A percentile compares a stretch with the other conserved stretches of the same genome.
Conservation (phyloP, 2,329 filamentous ascomycete genomes). For the Fusarium nisikadoi region DNA sequence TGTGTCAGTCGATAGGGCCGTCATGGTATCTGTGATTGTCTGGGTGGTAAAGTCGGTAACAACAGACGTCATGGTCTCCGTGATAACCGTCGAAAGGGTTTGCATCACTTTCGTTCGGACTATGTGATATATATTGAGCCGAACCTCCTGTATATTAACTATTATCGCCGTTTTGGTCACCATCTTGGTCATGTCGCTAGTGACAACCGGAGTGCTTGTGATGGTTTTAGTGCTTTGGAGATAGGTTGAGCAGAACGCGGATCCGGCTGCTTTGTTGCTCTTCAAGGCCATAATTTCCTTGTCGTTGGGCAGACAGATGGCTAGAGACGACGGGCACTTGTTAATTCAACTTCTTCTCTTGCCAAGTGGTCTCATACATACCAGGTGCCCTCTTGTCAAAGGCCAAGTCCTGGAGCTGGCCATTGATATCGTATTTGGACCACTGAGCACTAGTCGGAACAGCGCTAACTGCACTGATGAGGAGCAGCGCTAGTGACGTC, state of each 20-base stretch:
- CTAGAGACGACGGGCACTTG: fast-evolving
- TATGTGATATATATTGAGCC: neutral
- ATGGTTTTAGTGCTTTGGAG: neutral
- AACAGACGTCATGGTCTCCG: neutral
- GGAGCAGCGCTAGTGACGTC: neutral
- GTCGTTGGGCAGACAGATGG: neutral
- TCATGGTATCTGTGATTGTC: neutral
- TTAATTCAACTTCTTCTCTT: fast-evolving
- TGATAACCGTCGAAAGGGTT: neutral
- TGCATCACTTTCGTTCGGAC: neutral
- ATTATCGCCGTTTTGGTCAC: neutral
- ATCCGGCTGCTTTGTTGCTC: neutral
- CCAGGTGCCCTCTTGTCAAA: neutral
- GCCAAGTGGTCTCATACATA: neutral
- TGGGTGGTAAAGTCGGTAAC: neutral
- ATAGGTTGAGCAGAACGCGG: neutral
- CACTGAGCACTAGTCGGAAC: neutral
- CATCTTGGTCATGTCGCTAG: neutral
- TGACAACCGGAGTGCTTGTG: neutral
- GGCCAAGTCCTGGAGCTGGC: neutral
- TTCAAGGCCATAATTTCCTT: neutral
- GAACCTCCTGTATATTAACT: neutral
- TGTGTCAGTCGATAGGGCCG: neutral
- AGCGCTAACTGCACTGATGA: neutral
- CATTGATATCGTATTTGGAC: neutral